Evolutionary conservation across 345 rosid species (phyloP), one percentile per base, ranked within the genome.

Genomic region (Gossypium herbaceum): DNA sequence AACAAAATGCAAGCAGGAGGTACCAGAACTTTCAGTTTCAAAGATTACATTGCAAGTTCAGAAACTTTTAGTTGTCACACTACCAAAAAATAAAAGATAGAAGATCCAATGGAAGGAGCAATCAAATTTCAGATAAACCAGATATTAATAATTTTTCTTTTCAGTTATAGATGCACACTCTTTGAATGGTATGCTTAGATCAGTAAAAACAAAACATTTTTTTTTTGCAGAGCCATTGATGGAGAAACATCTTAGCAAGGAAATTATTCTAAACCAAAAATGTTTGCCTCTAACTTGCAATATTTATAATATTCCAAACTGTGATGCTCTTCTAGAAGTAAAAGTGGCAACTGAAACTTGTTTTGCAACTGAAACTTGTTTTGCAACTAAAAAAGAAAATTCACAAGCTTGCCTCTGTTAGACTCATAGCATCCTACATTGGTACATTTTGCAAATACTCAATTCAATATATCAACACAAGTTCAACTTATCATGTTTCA

Each of bases 281-380:
- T 39, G 7, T 27, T 27, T 19, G 27, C 44, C 12, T 7, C 17
- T 5, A 68, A 77, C 45, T 62, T 45, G 16, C 44, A 16, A 13
- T 4, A 61, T 2, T 3, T 45, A 13, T 68, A 66, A 16, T 47
- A 22, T 27, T 52, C n/a, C 16, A 3, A 70, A 15, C 19, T 19
- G n/a, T 15, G 19, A 2, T 45, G 56, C 51, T 17, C 66, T 27
- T 19, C 24, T 15, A 20, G 66, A 76, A 47, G 47, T 39, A 17
- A 12, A 71, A 13, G 17, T 10, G 48, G 65, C 59, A 58, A 43
- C 27, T 59, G 9, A 12, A 9, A 57, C 65, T 68, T n/a, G 57
- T 54, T 75, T 47, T n/a, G 65, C 59, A 58, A 43, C 27, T 59
- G 9, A 12, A 9, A 57, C 65, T 68, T n/a, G 57, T 54, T 75